Base-by-base conservation (phyloP, 306 rosid species). In the Fragaria vesca region DNA sequence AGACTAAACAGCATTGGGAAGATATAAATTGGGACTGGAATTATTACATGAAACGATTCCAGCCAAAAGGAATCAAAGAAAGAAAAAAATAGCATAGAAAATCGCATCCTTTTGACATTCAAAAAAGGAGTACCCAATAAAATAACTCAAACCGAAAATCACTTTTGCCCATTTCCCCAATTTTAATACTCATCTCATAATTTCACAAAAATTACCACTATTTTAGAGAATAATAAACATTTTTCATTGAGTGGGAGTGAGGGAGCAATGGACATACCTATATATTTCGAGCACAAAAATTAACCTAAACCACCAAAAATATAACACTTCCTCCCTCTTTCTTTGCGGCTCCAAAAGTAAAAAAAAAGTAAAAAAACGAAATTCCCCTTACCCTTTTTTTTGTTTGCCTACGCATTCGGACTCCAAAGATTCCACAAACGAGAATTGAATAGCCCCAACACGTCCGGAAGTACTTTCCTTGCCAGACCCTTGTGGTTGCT, bases 341-440 rank as follows among this genome's bases (percentile, higher is more conserved):
- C 48, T 21, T 54, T 38, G 58, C 63, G 50, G 82, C 74, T 76
- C 80, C 75, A 82, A 26, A 62, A 61, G 38, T 57, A 71, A 79
- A 66, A 8, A 42, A 42, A 10, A 43, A 43, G 8, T 36, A 72
- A 76, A 12, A 12, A 62, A 71, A 74, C 61, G 66, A 57, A 74
- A 4, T 75, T 8, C 45, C 47, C 43, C 1, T 28, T 50, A 50
- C 52, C 9, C 21, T 5, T 30, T 32, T 30, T 28, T 9, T 60
- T 48, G 36, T 12, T 34, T 69, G 17, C 72, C 69, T 84, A 80
- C 62, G 77, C 88, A 88, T 83, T 84, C 85, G 94, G 91, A 90
- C 90, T 73, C 94, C 94, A 90, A 88, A 90, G 89, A 79, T 66
- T 84, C 94, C 94, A 90, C 52, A 90, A 84, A 80, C 94, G 94